phyloP scores from a whole-genome alignment of 169 alveolate species.

The Babesia microti region DNA sequence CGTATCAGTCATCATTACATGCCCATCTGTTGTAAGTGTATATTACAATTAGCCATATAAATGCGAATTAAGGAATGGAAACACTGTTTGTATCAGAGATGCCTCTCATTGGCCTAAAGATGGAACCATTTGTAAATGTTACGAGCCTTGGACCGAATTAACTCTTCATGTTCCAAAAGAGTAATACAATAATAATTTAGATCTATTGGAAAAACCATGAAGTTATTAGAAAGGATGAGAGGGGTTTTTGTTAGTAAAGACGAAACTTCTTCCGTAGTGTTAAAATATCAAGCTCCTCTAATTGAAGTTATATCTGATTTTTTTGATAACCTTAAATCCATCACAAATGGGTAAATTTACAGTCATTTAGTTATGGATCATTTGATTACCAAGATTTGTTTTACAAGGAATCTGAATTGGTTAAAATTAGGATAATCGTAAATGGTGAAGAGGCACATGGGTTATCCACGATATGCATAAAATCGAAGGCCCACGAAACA shows the following conservation, averaged over 20 bases:
- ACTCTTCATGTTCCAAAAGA: constrained; percentile 36
- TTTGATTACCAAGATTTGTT: constrained; percentile 71
- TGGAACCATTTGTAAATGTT: constrained; percentile 5
- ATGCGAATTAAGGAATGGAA: constrained; percentile 28
- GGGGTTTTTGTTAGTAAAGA: constrained; percentile 45
- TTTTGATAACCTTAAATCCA: constrained; percentile 76
- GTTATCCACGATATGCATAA: constrained; percentile 67
- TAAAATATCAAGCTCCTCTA: constrained; percentile 74
- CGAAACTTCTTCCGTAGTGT: constrained; percentile 45
- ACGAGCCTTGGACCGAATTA: constrained; percentile 50
- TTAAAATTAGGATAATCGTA: constrained; percentile 58
- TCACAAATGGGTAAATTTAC: constrained; percentile 70
- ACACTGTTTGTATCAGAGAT: constrained; percentile 21
- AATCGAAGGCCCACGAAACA: constrained; percentile 56
- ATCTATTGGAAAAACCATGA: constrained; percentile 20
- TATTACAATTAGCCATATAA: constrained; percentile 13
- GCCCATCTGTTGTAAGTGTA: constrained; percentile 67
- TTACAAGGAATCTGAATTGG: constrained; percentile 62
- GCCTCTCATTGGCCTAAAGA: constrained; percentile 50
- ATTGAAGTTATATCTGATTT: constrained; percentile 82
- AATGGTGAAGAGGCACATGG: constrained; percentile 80
- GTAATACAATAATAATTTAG: constrained; percentile 7
- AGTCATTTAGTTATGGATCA: constrained; percentile 45
- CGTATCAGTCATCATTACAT: constrained; percentile 72
- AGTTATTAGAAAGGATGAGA: constrained; percentile 25